Evolutionary conservation across 805 yeast genomes (phyloP), one percentile per base, ranked within the genome.

Genomic region (Starmera quercuum): DNA sequence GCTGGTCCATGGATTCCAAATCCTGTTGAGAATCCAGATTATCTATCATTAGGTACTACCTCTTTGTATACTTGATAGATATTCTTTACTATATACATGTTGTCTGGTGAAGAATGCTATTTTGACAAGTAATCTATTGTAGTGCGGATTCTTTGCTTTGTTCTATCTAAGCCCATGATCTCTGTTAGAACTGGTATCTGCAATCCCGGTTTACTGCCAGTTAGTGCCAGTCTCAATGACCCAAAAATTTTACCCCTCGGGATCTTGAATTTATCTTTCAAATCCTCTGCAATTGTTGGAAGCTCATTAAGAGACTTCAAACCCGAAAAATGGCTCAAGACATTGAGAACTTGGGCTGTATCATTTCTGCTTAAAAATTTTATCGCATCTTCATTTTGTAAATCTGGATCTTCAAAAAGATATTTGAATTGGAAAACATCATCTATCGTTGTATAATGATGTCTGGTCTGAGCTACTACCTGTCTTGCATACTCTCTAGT

Each of bases 131-230:
- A 20, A 14, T 18, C 20, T 12, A 42, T 40, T 4, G 61, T 62
- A 4, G 33, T 31, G 2, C 29, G 5, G 1, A 62, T 29, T 38
- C 70, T 56, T 21, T 19, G 19, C 2, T 39, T 30, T 3, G 56
- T 38, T 31, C 58, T 61, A 18, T 64, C 65, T 1, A 44, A 29
- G 0, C 87, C 90, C 13, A 86, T 46, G 7, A 82, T 49, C 0
- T 66, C 65, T 14, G 80, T 50, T 21, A 84, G 58, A 5, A 64
- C 59, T 0, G 81, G 82, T 5, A 87, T 60, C 13, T 76, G 74
- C 20, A 80, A 60, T 1, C 96, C 95, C 0, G 95, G 67, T 5
- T 64, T 63, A 7, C 78, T 73, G 1, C 84, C 94, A 11, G 84
- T 68, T 17, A 86, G 51, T 0, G 88, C 88, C 42, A 65, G 78